Evolutionary conservation across 345 rosid genomes (phyloP), one percentile per base, ranked within the genome.

Genomic region (Kernera saxatilis): DNA sequence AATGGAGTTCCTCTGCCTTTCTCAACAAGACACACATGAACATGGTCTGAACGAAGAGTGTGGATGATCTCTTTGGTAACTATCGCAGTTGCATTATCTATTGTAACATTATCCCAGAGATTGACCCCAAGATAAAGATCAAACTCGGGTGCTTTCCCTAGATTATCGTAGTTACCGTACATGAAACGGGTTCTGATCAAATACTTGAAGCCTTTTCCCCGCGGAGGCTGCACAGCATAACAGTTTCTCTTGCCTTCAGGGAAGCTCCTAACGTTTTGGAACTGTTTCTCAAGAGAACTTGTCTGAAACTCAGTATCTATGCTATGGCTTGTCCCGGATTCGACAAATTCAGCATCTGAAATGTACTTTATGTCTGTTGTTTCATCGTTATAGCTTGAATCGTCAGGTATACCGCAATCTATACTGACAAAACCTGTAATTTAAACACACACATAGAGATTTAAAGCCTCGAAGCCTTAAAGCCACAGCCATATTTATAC

Each of bases 111-210:
- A 19, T 0, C 43, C 89, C 87, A 89, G 0, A 54, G 32, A 43
- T 79, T 81, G 10, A 72, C 72, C 10, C 85, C 96, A 1, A 87
- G 29, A 54, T 81, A 41, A 7, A 89, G 25, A 63, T 85, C 84
- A n/a, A 87, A 86, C n/a, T 21, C 44, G 0, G 84, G 88, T 1
- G 68, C 26, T 17, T 15, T 17, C 3, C 68, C 64, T 0, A 33
- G 13, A 10, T 9, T 64, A 23, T 88, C 88, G 7, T 86, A 88
- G 65, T 86, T 81, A 6, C 86, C 88, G 33, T 88, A 82, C 74
- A 76, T 35, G 76, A 82, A 86, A 3, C 53, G 50, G 3, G 86
- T 71, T 69, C 91, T 72, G 44, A 86, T 72, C 58, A 86, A 46
- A 59, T 86, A 86, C 40, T 56, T 75, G 23, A 37, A 30, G 9